Base-by-base conservation (phyloP, 2,329 filamentous ascomycete genomes). In the Kalmusia sp. region DNA sequence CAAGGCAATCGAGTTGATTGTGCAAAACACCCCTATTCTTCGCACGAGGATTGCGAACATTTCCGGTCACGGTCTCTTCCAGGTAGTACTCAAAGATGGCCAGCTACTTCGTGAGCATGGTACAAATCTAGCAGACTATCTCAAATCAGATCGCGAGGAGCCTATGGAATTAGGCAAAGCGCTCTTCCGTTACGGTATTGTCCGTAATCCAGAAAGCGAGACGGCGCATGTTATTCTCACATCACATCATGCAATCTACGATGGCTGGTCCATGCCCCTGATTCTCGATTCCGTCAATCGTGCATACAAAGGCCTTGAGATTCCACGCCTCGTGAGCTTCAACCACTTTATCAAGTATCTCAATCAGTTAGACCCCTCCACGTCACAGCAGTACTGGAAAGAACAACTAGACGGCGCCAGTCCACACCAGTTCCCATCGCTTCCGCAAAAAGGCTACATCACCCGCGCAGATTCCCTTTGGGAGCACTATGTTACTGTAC, bases 241-340 rank as follows among this genome's bases (percentile, higher is more conserved):
- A 0, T 75, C 81, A 45, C 81, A 83, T 52, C 81, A 83, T 48
- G 79, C 79, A 4, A 68, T 83, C 1, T 83, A 83, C 54, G 81
- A 84, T 64, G 81, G 80, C 8, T 76, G 73, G 73, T 75, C 72
- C 1, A 70, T 72, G 64, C 71, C 72, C 22, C 61, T 75, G 3
- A 63, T 74, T 2, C 61, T 75, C 17, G 71, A 74, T 5, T 62
- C 64, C 24, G 58, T 76, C 40, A 73, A 72, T 30, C 58, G 60
- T 25, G 67, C 69, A 11, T 74, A 68, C 39, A 55, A 62, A 11
- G 62, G 61, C 21, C 44, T 76, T 3, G 41, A 67, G 0, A 63
- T 66, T 7, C 51, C 59, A 1, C 58, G 65, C 2, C 57, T 65
- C n/a, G 62, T 69, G 12, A 47, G 72, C 1, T 79, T 84, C 67